Percentiles rank a stretch among this genome's conserved stretches.
These are phyloP conservation scores for Blastobotrys americana DNA, from an alignment of 805 yeast genomes.

Conservation along the genomic window DNA sequence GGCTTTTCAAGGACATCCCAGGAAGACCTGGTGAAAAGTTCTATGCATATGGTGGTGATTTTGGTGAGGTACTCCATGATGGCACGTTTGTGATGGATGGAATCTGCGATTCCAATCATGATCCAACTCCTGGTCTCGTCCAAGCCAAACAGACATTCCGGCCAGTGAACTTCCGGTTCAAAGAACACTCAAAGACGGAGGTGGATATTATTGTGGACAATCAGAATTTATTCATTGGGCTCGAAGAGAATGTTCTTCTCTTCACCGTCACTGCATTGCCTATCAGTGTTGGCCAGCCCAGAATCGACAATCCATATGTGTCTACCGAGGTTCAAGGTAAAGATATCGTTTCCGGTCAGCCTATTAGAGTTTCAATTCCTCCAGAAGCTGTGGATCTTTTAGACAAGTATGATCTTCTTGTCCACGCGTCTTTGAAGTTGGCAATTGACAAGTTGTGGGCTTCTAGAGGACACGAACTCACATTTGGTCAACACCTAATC, in stretches of 20 bases:
- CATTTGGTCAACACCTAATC: not conserved
- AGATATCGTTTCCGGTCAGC: not conserved
- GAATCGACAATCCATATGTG: not conserved
- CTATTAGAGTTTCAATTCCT: not conserved
- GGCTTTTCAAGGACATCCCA: conserved; percentile 18
- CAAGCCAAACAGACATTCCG: conserved; percentile 25
- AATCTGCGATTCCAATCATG: conserved; percentile 26
- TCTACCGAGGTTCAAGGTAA: not conserved
- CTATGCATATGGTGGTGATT: conserved; percentile 34
- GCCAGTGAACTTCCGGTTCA: conserved; percentile 16
- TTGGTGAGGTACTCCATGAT: conserved; percentile 32
- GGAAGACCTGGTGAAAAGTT: conserved; percentile 11
- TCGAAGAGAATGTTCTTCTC: conserved; percentile 4
- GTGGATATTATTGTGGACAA: conserved; percentile 1
- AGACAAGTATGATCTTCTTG: not conserved
- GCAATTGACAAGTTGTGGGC: not conserved
- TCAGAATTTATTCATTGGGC: conserved; percentile 7
- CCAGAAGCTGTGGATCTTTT: not conserved
- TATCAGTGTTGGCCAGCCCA: not conserved
- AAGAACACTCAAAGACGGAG: not conserved
- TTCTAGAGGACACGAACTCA: not conserved
- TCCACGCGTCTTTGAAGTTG: not conserved
- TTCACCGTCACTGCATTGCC: conserved; percentile 6
- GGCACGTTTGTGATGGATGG: conserved; percentile 34
- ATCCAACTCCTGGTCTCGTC: conserved; percentile 32